A percentile compares a stretch with the other conserved stretches of the same genome.
phyloP scores from a whole-genome alignment of 106 monocot species.

The Platanthera guangdongensis region DNA sequence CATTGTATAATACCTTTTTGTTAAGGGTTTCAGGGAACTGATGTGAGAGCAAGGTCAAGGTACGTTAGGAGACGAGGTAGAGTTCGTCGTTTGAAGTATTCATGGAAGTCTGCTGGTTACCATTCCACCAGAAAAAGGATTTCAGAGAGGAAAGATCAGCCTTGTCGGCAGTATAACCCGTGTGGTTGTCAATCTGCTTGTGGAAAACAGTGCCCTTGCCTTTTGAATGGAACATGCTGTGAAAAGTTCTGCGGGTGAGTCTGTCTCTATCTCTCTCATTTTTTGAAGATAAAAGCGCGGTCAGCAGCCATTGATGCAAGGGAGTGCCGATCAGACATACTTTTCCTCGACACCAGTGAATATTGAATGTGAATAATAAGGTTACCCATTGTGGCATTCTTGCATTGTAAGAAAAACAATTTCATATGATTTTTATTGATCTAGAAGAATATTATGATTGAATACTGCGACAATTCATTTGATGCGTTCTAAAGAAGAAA shows the following conservation, averaged over 20 bases:
- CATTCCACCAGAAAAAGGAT: constrained; percentile 93
- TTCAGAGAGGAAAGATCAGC: constrained; percentile 92
- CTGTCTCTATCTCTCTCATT: neutral
- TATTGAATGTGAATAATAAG: neutral
- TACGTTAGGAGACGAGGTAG: constrained; percentile 83
- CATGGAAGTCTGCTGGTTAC: constrained; percentile 96
- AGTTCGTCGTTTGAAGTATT: constrained; percentile 90
- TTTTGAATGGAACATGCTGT: constrained; percentile 89
- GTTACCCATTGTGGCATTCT: neutral
- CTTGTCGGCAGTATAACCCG: constrained; percentile 91
- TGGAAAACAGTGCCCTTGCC: constrained; percentile 91
- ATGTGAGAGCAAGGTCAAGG: constrained; percentile 77
- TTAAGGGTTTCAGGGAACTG: constrained; percentile 40
- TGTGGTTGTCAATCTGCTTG: constrained; percentile 91
- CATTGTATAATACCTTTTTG: neutral
- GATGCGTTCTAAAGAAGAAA: too few relatives aligned
- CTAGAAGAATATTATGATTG: too few relatives aligned
- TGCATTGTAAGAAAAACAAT: neutral
- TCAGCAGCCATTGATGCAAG: neutral
- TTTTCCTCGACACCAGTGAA: neutral
- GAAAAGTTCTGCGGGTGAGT: constrained; percentile 95
- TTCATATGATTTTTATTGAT: too few relatives aligned
- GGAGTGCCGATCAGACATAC: neutral
- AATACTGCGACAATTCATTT: too few relatives aligned
- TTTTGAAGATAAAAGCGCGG: neutral